These are phyloP conservation scores for Elsinoe arachidis DNA, from an alignment of 2,329 filamentous ascomycete species.

Conservation along the genomic window DNA sequence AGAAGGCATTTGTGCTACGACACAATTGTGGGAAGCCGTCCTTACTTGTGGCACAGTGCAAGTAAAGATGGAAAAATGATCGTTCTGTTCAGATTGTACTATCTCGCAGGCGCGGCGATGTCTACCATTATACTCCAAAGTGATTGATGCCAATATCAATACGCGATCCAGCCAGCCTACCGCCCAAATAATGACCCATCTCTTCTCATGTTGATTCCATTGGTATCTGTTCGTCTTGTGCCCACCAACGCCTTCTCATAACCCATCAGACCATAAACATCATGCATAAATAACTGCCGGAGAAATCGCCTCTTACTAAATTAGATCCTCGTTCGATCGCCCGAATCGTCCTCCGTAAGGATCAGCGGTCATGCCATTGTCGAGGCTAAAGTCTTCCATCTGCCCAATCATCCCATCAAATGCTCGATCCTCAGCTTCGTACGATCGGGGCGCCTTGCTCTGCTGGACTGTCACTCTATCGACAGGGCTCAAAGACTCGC, in stretches of 20 bases:
- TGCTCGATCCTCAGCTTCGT: slow-evolving; percentile 14
- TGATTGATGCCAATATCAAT: background rate
- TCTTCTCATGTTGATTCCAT: background rate
- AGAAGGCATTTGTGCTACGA: no score
- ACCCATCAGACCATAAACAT: background rate
- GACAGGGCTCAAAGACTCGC: slow-evolving; percentile 22
- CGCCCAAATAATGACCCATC: background rate
- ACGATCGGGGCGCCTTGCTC: background rate
- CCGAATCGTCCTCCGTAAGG: background rate
- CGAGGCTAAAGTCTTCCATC: slow-evolving; percentile 15
- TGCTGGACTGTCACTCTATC: slow-evolving; percentile 21
- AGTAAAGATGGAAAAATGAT: background rate
- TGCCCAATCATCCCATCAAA: slow-evolving; percentile 16
- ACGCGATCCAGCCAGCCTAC: background rate
- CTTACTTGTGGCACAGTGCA: background rate
- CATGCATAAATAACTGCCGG: background rate
- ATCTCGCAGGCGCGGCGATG: background rate
- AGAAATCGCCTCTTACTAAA: background rate
- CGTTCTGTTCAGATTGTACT: background rate
- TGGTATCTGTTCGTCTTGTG: slow-evolving; percentile 2
- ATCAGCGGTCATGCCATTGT: background rate
- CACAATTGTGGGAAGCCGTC: no score
- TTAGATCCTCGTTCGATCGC: background rate
- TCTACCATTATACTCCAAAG: slow-evolving; percentile 7
- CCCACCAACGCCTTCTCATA: background rate